phyloP scores from a whole-genome alignment of 1,139 yeast genomes.

The Saccharomyces hybrid region DNA sequence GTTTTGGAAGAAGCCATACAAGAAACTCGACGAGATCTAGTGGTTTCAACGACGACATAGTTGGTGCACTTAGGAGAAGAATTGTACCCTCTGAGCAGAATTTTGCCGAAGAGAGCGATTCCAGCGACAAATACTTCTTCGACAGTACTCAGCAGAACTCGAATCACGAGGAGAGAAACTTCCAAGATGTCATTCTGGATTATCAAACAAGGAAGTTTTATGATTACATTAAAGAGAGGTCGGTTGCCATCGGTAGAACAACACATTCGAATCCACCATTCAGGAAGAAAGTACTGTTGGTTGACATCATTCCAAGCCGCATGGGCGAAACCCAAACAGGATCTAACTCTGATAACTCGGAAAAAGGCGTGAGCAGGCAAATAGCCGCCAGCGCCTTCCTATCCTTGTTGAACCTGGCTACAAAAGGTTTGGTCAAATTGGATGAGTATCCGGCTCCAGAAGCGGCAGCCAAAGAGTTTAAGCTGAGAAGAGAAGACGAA shows the following conservation, averaged over 20 bases:
- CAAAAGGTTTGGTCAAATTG: constrained; percentile 17
- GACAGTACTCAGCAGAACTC: constrained; percentile 1
- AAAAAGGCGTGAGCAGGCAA: constrained; percentile 14
- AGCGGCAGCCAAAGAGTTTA: background rate
- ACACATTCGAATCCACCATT: constrained; percentile 16
- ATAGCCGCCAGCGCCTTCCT: constrained; percentile 30
- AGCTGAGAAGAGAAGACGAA: background rate
- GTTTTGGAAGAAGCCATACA: constrained; percentile 23
- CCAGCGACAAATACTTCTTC: background rate
- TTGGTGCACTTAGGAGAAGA: constrained; percentile 20
- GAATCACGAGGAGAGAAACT: background rate
- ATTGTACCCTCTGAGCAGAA: constrained; percentile 4
- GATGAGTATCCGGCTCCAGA: background rate
- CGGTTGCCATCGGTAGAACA: constrained; percentile 16
- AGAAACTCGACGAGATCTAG: constrained; percentile 13
- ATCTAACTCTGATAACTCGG: background rate
- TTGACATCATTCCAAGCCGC: constrained; percentile 26
- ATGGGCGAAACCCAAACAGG: constrained; percentile 6
- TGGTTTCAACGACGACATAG: constrained; percentile 15
- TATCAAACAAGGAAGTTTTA: constrained; percentile 24
- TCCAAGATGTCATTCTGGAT: constrained; percentile 13
- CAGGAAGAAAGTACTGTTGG: constrained; percentile 20
- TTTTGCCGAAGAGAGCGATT: constrained; percentile 4
- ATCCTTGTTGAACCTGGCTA: constrained; percentile 26
- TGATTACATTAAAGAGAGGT: constrained; percentile 23